Conservation (phyloP, 1,139 yeast species). For the Suhomyces kunorum region DNA sequence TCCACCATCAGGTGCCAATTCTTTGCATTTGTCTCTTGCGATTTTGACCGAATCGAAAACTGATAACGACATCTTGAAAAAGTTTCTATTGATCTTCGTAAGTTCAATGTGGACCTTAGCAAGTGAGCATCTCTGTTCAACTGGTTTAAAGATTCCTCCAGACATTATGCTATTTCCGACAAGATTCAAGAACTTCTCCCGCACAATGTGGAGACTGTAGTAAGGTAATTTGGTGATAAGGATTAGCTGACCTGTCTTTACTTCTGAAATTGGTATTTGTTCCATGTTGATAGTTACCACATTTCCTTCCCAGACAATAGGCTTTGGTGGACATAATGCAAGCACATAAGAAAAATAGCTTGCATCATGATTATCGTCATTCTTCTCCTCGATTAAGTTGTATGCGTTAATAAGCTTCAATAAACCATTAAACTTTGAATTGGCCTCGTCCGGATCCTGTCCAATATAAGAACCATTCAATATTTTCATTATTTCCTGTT, state of each 20-base stretch:
- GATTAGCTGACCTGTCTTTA: slow-evolving; percentile 70
- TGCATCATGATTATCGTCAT: slow-evolving; percentile 19
- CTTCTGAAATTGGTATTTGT: slow-evolving; percentile 46
- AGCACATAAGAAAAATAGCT: slow-evolving; percentile 62
- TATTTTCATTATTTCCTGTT: slow-evolving; percentile 43
- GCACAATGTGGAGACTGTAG: slow-evolving; percentile 36
- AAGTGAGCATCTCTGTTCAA: slow-evolving; percentile 70
- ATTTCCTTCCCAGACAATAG: slow-evolving; percentile 89
- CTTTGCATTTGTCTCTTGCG: slow-evolving; percentile 48
- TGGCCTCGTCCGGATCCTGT: slow-evolving; percentile 33
- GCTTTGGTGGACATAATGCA: slow-evolving; percentile 77
- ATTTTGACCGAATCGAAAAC: slow-evolving; percentile 65
- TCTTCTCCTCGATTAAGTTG: slow-evolving; percentile 1
- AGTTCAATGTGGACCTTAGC: slow-evolving; percentile 76
- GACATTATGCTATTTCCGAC: slow-evolving; percentile 54
- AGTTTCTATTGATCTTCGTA: slow-evolving; percentile 62
- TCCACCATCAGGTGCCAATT: slow-evolving; percentile 49
- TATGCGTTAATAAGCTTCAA: slow-evolving; percentile 21
- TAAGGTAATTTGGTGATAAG: slow-evolving; percentile 56
- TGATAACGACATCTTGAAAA: slow-evolving; percentile 68
- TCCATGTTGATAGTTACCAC: slow-evolving; percentile 60
- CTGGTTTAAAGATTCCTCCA: slow-evolving; percentile 38
- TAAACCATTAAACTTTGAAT: slow-evolving; percentile 34
- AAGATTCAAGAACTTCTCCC: slow-evolving; percentile 51
- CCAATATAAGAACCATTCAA: slow-evolving; percentile 49